Evolutionary conservation across 495 filamentous ascomycete species (phyloP).

Genomic region (Penicillium cataractarum): DNA sequence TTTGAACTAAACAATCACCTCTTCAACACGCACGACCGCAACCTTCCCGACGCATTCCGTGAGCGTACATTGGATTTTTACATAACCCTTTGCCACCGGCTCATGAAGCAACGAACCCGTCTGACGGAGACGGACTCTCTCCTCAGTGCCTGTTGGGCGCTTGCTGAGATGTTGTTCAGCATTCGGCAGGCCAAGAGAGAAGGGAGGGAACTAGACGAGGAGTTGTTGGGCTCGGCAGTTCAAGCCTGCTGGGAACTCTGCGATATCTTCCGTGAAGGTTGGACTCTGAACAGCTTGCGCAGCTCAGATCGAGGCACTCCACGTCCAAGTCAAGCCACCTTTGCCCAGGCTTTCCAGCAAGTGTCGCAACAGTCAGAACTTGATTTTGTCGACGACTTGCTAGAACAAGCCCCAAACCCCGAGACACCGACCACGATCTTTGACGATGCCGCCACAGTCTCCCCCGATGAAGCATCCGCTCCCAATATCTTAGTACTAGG

Average conservation of each 20-base stretch:
- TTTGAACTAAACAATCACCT: constrained; percentile 95
- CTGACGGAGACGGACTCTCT: constrained; percentile 78
- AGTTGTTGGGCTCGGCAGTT: constrained; percentile 81
- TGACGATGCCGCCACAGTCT: constrained; percentile 77
- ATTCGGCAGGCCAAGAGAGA: constrained; percentile 81
- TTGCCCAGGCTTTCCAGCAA: constrained; percentile 57
- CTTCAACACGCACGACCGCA: constrained; percentile 87
- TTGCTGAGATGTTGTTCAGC: constrained; percentile 94
- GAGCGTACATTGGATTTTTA: constrained; percentile 93
- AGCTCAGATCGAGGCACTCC: constrained; percentile 87
- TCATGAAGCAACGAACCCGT: constrained; percentile 88
- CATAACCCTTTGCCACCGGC: constrained; percentile 85
- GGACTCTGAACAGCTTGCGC: constrained; percentile 84
- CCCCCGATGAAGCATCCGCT: constrained; percentile 73
- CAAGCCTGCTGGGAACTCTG: constrained; percentile 95
- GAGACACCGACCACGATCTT: constrained; percentile 94
- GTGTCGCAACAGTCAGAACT: constrained; percentile 41
- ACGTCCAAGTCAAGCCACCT: constrained; percentile 75
- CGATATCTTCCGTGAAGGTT: constrained; percentile 91
- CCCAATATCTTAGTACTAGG: constrained; percentile 88
- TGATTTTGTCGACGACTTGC: constrained; percentile 35
- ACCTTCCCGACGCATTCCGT: constrained; percentile 82
- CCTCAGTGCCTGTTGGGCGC: constrained; percentile 83
- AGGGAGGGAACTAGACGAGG: constrained; percentile 73
- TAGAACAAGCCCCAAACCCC: constrained; percentile 54